Evolutionary conservation across 2,329 filamentous ascomycete genomes (phyloP), one percentile per base, ranked within the genome.

Genomic region (Colletotrichum zoysiae): DNA sequence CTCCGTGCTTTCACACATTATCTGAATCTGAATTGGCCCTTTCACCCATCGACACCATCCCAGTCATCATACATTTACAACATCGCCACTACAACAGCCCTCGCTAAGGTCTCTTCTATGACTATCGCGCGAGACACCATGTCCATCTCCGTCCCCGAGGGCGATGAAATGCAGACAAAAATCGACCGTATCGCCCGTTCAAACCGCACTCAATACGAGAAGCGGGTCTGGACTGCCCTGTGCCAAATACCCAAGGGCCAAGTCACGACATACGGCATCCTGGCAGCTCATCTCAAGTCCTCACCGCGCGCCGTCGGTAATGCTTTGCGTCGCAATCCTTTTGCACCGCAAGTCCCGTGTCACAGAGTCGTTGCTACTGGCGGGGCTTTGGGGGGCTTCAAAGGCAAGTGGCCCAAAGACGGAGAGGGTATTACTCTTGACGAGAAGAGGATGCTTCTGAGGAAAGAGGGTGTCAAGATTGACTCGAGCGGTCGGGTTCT

Each of bases 381-480:
- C 63, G 91, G 93, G 16, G 85, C 86, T n/a, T 80, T 94, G 30
- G 92, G 92, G 68, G 96, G 93, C 1, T 98, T 99, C 85, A 95
- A 94, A 83, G 96, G 96, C 33, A 94, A 97, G 82, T 98, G 94
- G 87, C 96, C 96, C 89, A 90, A 91, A 79, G 82, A 74, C 97
- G 78, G 96, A 92, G 30, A 78, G 78, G 73, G 83, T 80, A 86
- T 88, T 70, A 90, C 90, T 60, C 85, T 91, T 70, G 86, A 86
- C 44, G 90, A 91, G 81, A 93, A 93, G 84, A 85, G 88, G 77
- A 79, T 80, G 73, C 77, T 94, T 65, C 79, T 94, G 73, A 83
- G 84, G 71, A 83, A 82, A 1, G 92, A 94, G 80, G 92, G 92
- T 1, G 89, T 94, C 12, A 81, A 80, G 74, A 89, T 94, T 76